Evolutionary conservation across 1,139 yeast species (phyloP).

Genomic region (Candida sp.): DNA sequence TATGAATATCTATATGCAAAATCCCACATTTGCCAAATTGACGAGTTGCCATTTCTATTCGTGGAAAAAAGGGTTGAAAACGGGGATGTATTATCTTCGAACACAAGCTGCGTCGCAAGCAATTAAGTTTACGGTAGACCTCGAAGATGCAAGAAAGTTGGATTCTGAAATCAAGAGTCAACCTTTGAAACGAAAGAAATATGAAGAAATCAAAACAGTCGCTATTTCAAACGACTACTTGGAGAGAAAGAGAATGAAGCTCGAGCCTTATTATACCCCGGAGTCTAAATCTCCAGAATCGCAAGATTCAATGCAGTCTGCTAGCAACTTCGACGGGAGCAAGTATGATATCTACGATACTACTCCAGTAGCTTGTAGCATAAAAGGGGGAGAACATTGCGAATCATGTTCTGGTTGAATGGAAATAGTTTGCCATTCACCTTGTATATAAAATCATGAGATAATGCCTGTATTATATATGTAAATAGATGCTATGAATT

Average conservation of each 20-base stretch:
- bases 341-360: conserved; percentile 27
- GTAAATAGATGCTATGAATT: no score
- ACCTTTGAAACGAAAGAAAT: conserved; percentile 17
- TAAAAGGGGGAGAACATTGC: conserved; percentile 35
- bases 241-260: conserved; percentile 3
- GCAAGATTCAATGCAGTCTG: conserved; percentile 5
- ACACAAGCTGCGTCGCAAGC: conserved; percentile 96
- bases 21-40: conserved; percentile 89
- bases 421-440: no score
- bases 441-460: conserved; percentile 5
- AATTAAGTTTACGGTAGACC: conserved; percentile 84
- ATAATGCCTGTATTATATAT: neutral
- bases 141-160: conserved; percentile 19
- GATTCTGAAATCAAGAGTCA: conserved; percentile 4
- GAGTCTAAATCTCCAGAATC: conserved; percentile 4
- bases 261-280: conserved; percentile 9
- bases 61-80: conserved; percentile 95
- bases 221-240: conserved; percentile 2
- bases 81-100: conserved; percentile 96
- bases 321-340: neutral
- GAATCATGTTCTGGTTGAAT: conserved; percentile 44
- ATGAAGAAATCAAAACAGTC: conserved; percentile 11
- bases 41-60: conserved; percentile 99
- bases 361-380: conserved; percentile 37
- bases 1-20: conserved; percentile 78